Evolutionary conservation across 768 basidiomycete species (phyloP).

Genomic region (Rubroboletus satanas): DNA sequence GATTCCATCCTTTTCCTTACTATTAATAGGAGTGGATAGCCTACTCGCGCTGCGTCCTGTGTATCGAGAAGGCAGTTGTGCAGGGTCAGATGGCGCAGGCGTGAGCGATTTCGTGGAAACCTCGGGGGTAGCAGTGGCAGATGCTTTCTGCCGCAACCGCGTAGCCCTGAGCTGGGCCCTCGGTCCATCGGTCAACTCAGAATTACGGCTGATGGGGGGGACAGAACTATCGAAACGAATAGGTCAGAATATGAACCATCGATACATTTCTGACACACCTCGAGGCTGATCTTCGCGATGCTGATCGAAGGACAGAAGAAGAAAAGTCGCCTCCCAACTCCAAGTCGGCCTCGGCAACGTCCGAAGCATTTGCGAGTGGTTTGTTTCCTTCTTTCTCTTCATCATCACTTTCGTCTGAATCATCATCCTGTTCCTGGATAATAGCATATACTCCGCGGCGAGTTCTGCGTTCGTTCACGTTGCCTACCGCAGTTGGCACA

Average conservation of each 20-base stretch:
- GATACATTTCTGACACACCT: constrained; percentile 19
- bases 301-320: constrained; percentile 19
- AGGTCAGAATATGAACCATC: constrained; percentile 9
- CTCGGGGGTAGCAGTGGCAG: constrained; percentile 41
- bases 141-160: constrained; percentile 55
- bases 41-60: constrained; percentile 31
- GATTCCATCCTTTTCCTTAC: constrained; percentile 38
- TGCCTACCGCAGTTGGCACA: constrained; percentile 47
- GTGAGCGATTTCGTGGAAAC: constrained; percentile 42
- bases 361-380: constrained; percentile 44
- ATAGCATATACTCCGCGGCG: constrained; percentile 80
- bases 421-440: constrained; percentile 53
- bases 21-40: constrained; percentile 28
- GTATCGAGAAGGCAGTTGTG: constrained; percentile 26
- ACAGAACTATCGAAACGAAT: constrained; percentile 16
- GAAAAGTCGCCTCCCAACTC: constrained; percentile 37
- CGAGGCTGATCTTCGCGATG: constrained; percentile 25
- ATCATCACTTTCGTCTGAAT: constrained; percentile 60
- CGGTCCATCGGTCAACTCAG: constrained; percentile 20
- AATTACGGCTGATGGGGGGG: constrained; percentile 30
- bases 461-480: constrained; percentile 77
- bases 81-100: constrained; percentile 28
- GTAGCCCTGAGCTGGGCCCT: constrained; percentile 46
- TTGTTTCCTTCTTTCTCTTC: constrained; percentile 46
- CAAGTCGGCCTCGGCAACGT: constrained; percentile 50